phyloP scores from a whole-genome alignment of 768 basidiomycete genomes.

The Dacryopinax primogenitus region DNA sequence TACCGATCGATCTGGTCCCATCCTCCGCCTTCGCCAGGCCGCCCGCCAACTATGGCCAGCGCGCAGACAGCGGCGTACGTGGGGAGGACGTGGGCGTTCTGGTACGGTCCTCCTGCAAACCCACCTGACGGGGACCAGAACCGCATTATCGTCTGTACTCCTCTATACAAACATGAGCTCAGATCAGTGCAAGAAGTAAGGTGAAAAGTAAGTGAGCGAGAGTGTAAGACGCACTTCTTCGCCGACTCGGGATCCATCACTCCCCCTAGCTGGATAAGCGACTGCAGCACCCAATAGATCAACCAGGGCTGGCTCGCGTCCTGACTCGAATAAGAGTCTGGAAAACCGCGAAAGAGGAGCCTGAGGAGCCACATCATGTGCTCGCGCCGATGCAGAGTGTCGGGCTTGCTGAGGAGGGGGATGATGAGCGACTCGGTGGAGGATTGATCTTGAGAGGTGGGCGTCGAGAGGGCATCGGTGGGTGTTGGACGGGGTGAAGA shows the following conservation, averaged over 20 bases:
- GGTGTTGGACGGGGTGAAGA: background rate
- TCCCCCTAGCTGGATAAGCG: constrained; percentile 66
- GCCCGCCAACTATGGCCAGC: constrained; percentile 68
- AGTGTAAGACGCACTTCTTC: constrained; percentile 39
- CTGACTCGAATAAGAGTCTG: constrained; percentile 62
- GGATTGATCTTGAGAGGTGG: background rate
- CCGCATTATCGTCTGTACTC: constrained; percentile 63
- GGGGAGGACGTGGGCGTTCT: constrained; percentile 73
- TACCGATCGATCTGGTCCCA: constrained; percentile 82
- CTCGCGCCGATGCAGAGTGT: background rate
- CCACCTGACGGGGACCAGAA: constrained; percentile 82
- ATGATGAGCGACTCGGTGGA: background rate
- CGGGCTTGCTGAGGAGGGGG: background rate
- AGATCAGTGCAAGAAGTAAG: constrained; percentile 11
- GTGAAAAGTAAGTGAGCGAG: constrained; percentile 11
- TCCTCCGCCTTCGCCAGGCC: constrained; percentile 56
- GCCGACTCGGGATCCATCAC: constrained; percentile 64
- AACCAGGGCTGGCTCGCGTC: constrained; percentile 96
- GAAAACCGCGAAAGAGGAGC: constrained; percentile 60
- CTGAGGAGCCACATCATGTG: background rate
- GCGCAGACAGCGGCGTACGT: constrained; percentile 81
- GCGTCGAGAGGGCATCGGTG: background rate
- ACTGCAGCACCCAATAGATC: constrained; percentile 82
- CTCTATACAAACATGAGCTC: constrained; percentile 26
- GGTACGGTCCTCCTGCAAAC: constrained; percentile 84